phyloP scores from a whole-genome alignment of 2,329 filamentous ascomycete species.

The Pseudogymnoascus sp. region DNA sequence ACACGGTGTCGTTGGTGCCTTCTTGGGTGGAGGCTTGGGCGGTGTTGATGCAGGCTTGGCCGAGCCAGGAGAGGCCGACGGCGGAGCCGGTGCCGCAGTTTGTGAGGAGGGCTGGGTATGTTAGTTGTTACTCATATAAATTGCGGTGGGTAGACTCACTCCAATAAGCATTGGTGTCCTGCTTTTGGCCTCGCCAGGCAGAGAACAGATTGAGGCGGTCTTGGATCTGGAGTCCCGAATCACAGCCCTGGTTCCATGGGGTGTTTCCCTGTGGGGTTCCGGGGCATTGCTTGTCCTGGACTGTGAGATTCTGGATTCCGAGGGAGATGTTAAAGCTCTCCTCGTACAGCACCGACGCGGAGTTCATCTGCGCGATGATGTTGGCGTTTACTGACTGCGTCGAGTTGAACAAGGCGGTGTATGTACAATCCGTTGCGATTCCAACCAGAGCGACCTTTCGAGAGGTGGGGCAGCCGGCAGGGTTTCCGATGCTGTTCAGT shows the following conservation, averaged over 20 bases:
- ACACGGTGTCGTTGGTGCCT: constrained; percentile 60
- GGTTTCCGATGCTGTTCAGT: constrained; percentile 68
- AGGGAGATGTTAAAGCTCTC: constrained; percentile 90
- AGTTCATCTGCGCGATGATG: constrained; percentile 76
- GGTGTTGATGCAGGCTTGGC: constrained; percentile 66
- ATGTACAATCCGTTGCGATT: constrained; percentile 87
- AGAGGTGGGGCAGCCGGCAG: constrained; percentile 78
- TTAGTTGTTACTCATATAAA: constrained; percentile 49
- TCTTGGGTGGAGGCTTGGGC: constrained; percentile 47
- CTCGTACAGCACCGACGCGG: constrained; percentile 82
- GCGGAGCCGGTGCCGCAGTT: constrained; percentile 70
- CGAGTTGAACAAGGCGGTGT: constrained; percentile 64
- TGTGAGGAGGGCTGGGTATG: constrained; percentile 48
- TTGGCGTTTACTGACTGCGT: constrained; percentile 60
- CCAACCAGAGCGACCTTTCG: constrained; percentile 87
- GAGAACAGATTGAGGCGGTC: constrained; percentile 83
- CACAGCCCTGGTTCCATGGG: constrained; percentile 79
- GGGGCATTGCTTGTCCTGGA: constrained; percentile 70
- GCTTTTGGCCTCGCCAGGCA: constrained; percentile 69
- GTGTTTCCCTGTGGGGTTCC: constrained; percentile 57
- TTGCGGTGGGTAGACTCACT: constrained; percentile 63
- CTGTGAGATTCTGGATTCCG: constrained; percentile 76
- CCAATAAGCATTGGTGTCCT: constrained; percentile 87
- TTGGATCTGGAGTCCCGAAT: constrained; percentile 55
- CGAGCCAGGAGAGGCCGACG: constrained; percentile 88